Evolutionary conservation across 352 stramenopile genomes (phyloP).

Genomic region (Pythium rishiriense): DNA sequence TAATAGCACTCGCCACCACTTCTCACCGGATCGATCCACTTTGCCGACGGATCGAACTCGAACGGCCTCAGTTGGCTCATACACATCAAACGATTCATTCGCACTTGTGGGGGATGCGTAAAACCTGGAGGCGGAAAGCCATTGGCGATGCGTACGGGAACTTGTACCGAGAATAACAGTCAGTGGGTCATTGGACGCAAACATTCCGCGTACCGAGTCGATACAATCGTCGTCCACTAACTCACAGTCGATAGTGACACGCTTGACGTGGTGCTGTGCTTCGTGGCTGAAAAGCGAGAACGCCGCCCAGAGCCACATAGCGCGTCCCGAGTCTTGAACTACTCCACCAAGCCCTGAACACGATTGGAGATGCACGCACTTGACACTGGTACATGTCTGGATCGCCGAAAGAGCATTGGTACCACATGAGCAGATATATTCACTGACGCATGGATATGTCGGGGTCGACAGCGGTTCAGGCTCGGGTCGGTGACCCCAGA

Average conservation of each 20-base stretch:
- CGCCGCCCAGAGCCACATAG: background rate
- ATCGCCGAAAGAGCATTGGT: background rate
- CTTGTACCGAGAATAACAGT: background rate
- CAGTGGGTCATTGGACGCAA: background rate
- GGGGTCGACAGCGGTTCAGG: background rate
- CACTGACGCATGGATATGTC: background rate
- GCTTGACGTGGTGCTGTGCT: background rate
- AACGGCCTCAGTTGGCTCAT: background rate
- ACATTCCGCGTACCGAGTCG: background rate
- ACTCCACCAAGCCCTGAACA: too few species aligned
- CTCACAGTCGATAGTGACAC: background rate
- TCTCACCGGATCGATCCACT: background rate
- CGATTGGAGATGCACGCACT: background rate
- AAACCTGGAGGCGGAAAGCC: background rate
- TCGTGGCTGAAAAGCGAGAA: conserved; percentile 1
- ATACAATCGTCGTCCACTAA: background rate
- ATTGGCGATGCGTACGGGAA: background rate
- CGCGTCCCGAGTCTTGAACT: background rate
- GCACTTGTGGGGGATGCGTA: background rate
- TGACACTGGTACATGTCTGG: background rate
- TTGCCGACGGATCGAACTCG: background rate
- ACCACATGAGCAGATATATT: background rate
- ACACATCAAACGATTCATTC: background rate
- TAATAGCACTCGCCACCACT: background rate
- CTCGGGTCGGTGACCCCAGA: background rate